A percentile compares a stretch with the other conserved stretches of the same genome.
Evolutionary conservation across 768 basidiomycete genomes (phyloP).

Genomic region (Amanita exitialis): DNA sequence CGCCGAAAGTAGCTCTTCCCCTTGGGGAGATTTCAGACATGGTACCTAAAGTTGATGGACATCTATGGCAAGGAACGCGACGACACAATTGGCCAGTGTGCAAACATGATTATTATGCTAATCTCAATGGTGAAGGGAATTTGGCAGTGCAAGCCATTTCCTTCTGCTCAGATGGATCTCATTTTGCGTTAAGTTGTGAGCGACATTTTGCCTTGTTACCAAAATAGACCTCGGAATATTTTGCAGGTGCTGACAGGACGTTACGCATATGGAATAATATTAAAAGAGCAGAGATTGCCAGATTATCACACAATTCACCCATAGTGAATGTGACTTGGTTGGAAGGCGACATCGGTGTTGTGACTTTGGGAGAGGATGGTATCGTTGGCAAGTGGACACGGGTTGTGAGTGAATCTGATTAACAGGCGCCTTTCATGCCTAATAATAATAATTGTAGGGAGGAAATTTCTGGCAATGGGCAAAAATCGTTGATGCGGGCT

Average conservation of each 20-base stretch:
- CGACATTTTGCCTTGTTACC: conserved; percentile 7
- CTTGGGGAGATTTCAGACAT: not conserved
- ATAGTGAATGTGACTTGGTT: conserved; percentile 49
- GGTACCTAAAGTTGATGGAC: not conserved
- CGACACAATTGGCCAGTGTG: conserved; percentile 37
- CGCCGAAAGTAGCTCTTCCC: conserved; percentile 2
- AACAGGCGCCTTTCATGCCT: not conserved
- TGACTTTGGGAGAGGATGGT: conserved; percentile 50
- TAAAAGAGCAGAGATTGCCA: conserved; percentile 39
- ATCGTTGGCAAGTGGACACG: conserved; percentile 49
- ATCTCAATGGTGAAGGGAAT: conserved; percentile 36
- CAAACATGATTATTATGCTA: conserved; percentile 23
- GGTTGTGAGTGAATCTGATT: conserved; percentile 27
- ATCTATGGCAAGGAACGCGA: not conserved
- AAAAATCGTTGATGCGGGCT: conserved; percentile 41
- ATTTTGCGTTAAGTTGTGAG: conserved; percentile 51
- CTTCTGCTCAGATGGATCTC: conserved; percentile 43
- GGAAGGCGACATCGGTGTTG: conserved; percentile 42
- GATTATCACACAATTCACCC: conserved; percentile 40
- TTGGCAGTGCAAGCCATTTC: conserved; percentile 36
- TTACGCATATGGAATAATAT: conserved; percentile 54
- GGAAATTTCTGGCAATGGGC: conserved; percentile 46
- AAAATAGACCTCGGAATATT: not conserved
- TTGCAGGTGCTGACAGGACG: conserved; percentile 43
- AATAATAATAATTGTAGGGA: conserved; percentile 23